Percentiles rank a stretch among this genome's conserved stretches.
Evolutionary conservation across 192 early-diverging fungal species (phyloP).

Genomic region (Paraglomus brasilianum): DNA sequence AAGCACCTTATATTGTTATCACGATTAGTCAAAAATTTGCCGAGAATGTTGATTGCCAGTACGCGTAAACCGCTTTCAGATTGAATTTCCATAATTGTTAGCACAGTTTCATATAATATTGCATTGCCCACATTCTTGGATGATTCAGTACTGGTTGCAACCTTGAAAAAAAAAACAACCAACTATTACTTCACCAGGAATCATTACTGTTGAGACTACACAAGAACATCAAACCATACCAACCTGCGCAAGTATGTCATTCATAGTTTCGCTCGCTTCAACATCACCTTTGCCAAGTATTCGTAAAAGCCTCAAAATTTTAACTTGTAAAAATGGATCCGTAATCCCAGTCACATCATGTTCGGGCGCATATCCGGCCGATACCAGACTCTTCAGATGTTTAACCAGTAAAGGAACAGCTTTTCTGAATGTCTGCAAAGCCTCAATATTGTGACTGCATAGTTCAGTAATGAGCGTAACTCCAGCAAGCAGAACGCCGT

Average conservation of each 20-base stretch:
- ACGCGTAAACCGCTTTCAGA: conserved; percentile 88
- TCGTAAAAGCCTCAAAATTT: conserved; percentile 85
- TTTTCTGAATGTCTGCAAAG: conserved; percentile 68
- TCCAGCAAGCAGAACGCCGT: conserved; percentile 91
- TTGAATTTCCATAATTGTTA: conserved; percentile 95
- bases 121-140: conserved; percentile 97
- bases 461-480: conserved; percentile 89
- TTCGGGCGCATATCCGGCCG: conserved; percentile 85
- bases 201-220: neutral
- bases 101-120: conserved; percentile 95
- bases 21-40: conserved; percentile 89
- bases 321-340: conserved; percentile 98
- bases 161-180: conserved; percentile 43
- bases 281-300: conserved; percentile 82
- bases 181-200: neutral
- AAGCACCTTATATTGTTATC: conserved; percentile 94
- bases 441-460: conserved; percentile 70
- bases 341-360: conserved; percentile 95
- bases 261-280: conserved; percentile 86
- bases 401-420: conserved; percentile 80
- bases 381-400: conserved; percentile 86
- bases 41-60: conserved; percentile 96
- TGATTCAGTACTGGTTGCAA: conserved; percentile 93
- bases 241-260: conserved; percentile 93
- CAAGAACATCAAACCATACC: conserved; percentile 9